Base-by-base conservation (phyloP, 2,329 filamentous ascomycete genomes). In the Sarocladiaceae sp. region DNA sequence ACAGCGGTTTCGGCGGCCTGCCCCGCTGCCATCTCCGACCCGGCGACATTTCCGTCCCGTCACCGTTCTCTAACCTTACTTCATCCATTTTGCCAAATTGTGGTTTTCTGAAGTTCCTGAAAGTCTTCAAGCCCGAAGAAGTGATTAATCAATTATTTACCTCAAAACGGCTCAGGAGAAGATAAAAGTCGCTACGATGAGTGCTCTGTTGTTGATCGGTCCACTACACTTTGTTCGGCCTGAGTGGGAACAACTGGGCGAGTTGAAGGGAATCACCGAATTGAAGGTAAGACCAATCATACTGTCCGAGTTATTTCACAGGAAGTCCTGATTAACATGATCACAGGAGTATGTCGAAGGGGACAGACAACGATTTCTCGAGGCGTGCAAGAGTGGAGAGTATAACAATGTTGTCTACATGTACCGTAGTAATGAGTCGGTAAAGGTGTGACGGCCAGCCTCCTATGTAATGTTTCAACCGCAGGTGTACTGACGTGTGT, bases 381-480 rank as follows among this genome's bases (percentile, higher is more conserved):
- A 48, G n/a, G 28, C 12, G 5, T 48, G 44, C 23, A 48, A 33
- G 44, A 33, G 28, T 48, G 44, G 44, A 12, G 26, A 33, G 10
- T 48, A 31, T 15, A 28, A 48, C 18, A 15, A 22, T 48, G 44
- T 48, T 11, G 17, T 48, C 44, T 48, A 28, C 26, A 6, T 48
- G 20, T 31, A 48, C 44, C 25, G 28, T 25, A 48, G 44, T 28
- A 33, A 48, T 17, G 26, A 48, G 11, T 48, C 44, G 22, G 26
- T 17, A 8, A 26, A 29, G 22, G 40, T 46, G 25, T 28, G 40
- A n/a, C n/a, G n/a, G n/a, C n/a, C n/a, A n/a, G n/a, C n/a, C n/a
- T n/a, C n/a, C n/a, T n/a, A n/a, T n/a, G n/a, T n/a, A n/a, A n/a
- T n/a, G n/a, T n/a, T n/a, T n/a, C n/a, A n/a, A n/a, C n/a, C n/a